A percentile compares a stretch with the other conserved stretches of the same genome.
Conservation (phyloP, 768 basidiomycete genomes). For the Termitomyces sp. region DNA sequence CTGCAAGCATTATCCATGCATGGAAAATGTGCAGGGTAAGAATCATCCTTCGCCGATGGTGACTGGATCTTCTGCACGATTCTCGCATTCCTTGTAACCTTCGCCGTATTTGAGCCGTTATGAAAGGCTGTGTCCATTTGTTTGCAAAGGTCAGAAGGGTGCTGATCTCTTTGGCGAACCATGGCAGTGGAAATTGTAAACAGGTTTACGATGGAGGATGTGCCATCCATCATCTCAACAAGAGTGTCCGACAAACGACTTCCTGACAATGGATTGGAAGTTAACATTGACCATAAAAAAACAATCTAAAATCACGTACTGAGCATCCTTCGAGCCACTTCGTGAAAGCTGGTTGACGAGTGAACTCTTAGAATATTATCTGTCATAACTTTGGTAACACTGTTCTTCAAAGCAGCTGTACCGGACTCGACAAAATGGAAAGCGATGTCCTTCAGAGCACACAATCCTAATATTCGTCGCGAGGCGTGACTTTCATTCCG, state of each 20-base stretch:
- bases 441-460: neutral
- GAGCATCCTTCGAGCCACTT: neutral
- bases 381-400: slow-evolving; percentile 1
- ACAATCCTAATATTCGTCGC: neutral
- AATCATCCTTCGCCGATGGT: neutral
- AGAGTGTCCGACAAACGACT: neutral
- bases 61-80: neutral
- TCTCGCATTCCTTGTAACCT: neutral
- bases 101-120: neutral
- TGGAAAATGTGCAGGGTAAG: neutral
- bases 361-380: neutral
- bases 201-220: neutral
- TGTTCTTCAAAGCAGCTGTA: neutral
- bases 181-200: neutral
- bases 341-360: neutral
- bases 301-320: neutral
- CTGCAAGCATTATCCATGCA: neutral
- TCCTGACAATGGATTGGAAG: neutral
- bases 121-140: neutral
- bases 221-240: neutral
- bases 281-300: neutral
- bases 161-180: neutral
- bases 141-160: no score
- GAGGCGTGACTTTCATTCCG: neutral
- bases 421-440: neutral